These are phyloP conservation scores for Sclerotiophoma versabilis DNA, from an alignment of 2,329 filamentous ascomycete species.

Conservation along the genomic window DNA sequence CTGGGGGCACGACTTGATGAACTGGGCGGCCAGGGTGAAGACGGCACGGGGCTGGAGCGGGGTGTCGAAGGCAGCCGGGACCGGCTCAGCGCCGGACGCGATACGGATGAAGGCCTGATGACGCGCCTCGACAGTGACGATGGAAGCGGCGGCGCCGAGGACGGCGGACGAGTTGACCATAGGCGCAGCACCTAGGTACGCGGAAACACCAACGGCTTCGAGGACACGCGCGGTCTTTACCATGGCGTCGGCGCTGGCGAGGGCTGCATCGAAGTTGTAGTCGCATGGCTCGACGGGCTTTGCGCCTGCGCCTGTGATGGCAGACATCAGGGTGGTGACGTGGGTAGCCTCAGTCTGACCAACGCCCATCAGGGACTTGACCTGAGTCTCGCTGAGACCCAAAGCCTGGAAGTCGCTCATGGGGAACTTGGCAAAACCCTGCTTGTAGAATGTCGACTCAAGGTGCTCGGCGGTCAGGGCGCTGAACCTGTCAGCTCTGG, in stretches of 20 bases:
- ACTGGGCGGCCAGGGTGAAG: slow-evolving; percentile 75
- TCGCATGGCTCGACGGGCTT: slow-evolving; percentile 72
- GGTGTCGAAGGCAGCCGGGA: slow-evolving; percentile 74
- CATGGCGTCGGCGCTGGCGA: slow-evolving; percentile 71
- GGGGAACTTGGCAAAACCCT: slow-evolving; percentile 73
- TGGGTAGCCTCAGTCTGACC: slow-evolving; percentile 69
- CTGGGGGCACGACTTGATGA: slow-evolving; percentile 74
- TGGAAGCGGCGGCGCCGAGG: slow-evolving; percentile 71
- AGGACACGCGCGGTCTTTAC: slow-evolving; percentile 73
- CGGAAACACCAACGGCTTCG: slow-evolving; percentile 77
- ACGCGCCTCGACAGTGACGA: slow-evolving; percentile 75
- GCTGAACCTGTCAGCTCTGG: slow-evolving; percentile 54
- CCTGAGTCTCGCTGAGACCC: slow-evolving; percentile 62
- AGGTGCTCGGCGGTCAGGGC: slow-evolving; percentile 78
- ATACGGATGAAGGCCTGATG: slow-evolving; percentile 76
- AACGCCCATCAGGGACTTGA: slow-evolving; percentile 68
- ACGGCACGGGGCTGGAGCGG: slow-evolving; percentile 72
- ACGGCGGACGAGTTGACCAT: slow-evolving; percentile 66
- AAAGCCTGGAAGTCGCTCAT: slow-evolving; percentile 69
- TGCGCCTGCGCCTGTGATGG: slow-evolving; percentile 68
- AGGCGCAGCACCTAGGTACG: slow-evolving; percentile 73
- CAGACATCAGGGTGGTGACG: slow-evolving; percentile 65
- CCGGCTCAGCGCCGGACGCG: slow-evolving; percentile 63
- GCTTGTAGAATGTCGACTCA: slow-evolving; percentile 74
- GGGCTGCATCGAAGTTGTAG: slow-evolving; percentile 69